A percentile compares a stretch with the other conserved stretches of the same genome.
These are phyloP conservation scores for Poterioochromonas sp. DNA, from an alignment of 352 stramenopile genomes.

Conservation along the genomic window DNA sequence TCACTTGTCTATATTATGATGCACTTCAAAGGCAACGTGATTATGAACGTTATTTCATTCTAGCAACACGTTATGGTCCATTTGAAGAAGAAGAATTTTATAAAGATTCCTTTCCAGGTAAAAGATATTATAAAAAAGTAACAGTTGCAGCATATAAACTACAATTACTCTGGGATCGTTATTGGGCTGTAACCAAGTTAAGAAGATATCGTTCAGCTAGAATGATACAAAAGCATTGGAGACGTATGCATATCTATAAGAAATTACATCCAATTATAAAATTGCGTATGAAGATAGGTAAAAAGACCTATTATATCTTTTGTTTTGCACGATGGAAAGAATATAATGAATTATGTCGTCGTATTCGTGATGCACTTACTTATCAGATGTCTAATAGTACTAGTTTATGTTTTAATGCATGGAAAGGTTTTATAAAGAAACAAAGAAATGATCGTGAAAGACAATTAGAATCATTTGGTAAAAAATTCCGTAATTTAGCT, in stretches of 20 bases:
- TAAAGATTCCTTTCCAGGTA: conserved; percentile 1
- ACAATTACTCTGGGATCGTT: conserved; percentile 2
- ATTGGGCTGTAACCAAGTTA: not conserved
- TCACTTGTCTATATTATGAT: not conserved
- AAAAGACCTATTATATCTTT: not conserved
- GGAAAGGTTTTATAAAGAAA: not conserved
- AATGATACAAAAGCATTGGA: not conserved
- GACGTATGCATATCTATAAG: not conserved
- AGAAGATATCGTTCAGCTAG: not conserved
- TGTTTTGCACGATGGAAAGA: not conserved
- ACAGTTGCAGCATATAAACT: not conserved
- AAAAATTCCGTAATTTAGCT: not conserved
- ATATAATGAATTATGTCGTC: not conserved
- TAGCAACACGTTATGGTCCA: conserved; percentile 14
- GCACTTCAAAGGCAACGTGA: not conserved
- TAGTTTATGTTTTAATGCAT: not conserved
- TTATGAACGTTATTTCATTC: conserved; percentile 22
- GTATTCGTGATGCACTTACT: not conserved
- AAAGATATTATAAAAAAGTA: not conserved
- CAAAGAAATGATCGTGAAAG: not conserved
- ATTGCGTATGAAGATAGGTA: conserved; percentile 15
- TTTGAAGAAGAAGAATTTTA: conserved; percentile 17
- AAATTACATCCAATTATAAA: conserved; percentile 16
- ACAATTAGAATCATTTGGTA: not conserved
- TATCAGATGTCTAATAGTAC: not conserved